Base-by-base conservation (phyloP, 139 green algal species). In the Chlamydomonas sp. region DNA sequence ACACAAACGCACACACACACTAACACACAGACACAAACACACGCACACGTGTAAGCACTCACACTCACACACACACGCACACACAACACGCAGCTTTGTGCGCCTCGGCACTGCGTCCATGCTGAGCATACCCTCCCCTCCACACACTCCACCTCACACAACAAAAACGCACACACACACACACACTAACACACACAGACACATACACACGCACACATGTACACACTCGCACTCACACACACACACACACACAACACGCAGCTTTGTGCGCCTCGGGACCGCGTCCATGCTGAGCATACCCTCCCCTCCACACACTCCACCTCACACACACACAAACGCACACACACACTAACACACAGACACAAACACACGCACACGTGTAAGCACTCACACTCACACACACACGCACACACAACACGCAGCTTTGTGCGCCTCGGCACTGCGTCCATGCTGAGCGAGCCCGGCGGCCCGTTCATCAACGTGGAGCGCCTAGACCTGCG, bases 351-450 rank as follows among this genome's bases (percentile, higher is more conserved):
- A 54, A 54, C 43, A 54, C 43, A 54, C 43, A 13, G 13, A 13
- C 20, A 54, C 43, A 54, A 58, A n/a, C n/a, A n/a, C n/a, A n/a
- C n/a, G n/a, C n/a, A n/a, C n/a, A n/a, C n/a, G n/a, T n/a, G n/a
- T n/a, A n/a, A n/a, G n/a, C n/a, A n/a, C n/a, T n/a, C n/a, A n/a
- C n/a, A n/a, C n/a, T n/a, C n/a, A n/a, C n/a, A n/a, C n/a, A n/a
- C n/a, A n/a, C n/a, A n/a, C n/a, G n/a, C n/a, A n/a, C n/a, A n/a
- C n/a, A n/a, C n/a, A n/a, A n/a, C n/a, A n/a, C 61, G 57, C 70
- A 88, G 86, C 49, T 90, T 92, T 73, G 80, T 92, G 22, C 78
- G 89, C 0, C 73, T 92, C 37, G 85, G 86, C 58, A 95, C 89
- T 3, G 89, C 89, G 1, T 87, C 79, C 10, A 76, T 92, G 70